Base-by-base conservation (phyloP, 1,284 basidiomycete species). In the Puccinia hordei region DNA sequence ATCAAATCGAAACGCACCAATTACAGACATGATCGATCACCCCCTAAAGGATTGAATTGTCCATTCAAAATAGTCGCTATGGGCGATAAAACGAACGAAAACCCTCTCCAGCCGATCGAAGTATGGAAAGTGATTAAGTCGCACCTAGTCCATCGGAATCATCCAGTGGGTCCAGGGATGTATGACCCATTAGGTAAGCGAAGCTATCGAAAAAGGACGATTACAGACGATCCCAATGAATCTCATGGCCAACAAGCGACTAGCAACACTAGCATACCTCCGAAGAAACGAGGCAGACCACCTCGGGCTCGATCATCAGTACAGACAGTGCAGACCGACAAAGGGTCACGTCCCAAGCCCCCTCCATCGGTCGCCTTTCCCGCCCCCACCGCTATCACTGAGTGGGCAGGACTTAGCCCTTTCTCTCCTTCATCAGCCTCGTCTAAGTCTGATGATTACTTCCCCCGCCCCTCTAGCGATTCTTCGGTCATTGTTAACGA, bases 11-110 rank as follows among this genome's bases (percentile, higher is more conserved):
- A 59, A 27, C 13, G 9, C 15, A 27, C 8, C n/a, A 15, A 17
- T 57, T 73, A 19, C 33, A 78, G 76, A 51, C 51, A 78, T 35
- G 76, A 78, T 68, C 76, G 76, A 57, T 44, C 49, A 27, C 76
- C 76, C 6, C 76, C 76, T 5, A 78, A 49, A 68, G 75, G 76
- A 9, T 38, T 68, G 15, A 71, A 49, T 38, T 78, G 76, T 49
- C 63, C 76, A 8, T 78, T 78, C 27, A 66, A 57, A n/a, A 69
- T 78, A 22, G 66, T 68, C 15, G 66, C 46, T 17, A 69, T 57
- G 22, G 35, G 41, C 5, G 66, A 78, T 44, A 53, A 68, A 10
- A 24, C 35, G 24, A 19, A 63, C 15, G 15, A 10, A 44, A 66
- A 46, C 19, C 2, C 22, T n/a, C 19, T 13, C 1, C 24, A 30